These are phyloP conservation scores for Blastobotrys parvus DNA, from an alignment of 805 yeast genomes.

Conservation along the genomic window DNA sequence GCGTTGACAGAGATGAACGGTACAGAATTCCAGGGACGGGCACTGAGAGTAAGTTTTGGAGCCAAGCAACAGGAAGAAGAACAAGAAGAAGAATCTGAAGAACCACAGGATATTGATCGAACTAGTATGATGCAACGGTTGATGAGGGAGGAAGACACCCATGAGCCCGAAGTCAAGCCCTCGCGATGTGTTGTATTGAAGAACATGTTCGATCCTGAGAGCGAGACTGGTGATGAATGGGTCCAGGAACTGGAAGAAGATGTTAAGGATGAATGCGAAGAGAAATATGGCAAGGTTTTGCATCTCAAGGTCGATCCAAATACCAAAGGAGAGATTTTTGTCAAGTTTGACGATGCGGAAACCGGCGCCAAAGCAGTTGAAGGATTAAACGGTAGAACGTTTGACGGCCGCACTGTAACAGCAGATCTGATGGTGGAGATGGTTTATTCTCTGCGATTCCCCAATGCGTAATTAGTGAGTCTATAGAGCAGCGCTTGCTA, in stretches of 20 bases:
- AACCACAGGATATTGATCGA: conserved; percentile 9
- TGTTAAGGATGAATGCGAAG: conserved; percentile 30
- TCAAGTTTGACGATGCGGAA: conserved; percentile 22
- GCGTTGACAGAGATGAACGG: conserved; percentile 26
- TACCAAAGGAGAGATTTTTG: conserved; percentile 27
- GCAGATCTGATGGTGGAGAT: conserved; percentile 26
- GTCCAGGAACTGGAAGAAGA: conserved; percentile 28
- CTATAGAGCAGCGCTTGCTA: too few species aligned
- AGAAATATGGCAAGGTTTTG: conserved; percentile 27
- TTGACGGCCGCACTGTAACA: conserved; percentile 27
- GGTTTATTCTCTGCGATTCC: conserved; percentile 23
- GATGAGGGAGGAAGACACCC: conserved; percentile 21
- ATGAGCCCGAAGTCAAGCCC: conserved; percentile 5
- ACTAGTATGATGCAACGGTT: conserved; percentile 25
- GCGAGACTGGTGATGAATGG: conserved; percentile 29
- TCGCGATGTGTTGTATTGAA: conserved; percentile 24
- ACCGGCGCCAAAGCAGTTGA: conserved; percentile 25
- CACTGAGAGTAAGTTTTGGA: background rate
- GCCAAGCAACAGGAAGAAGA: background rate
- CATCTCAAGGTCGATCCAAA: conserved; percentile 25
- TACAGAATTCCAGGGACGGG: too few species aligned
- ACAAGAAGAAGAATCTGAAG: background rate
- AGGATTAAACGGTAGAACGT: conserved; percentile 29
- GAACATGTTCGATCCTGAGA: conserved; percentile 28
- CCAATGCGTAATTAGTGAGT: too few species aligned